A percentile compares a stretch with the other conserved stretches of the same genome.
Conservation (phyloP, 257 asterid genomes). For the Cinchona pubescens region DNA sequence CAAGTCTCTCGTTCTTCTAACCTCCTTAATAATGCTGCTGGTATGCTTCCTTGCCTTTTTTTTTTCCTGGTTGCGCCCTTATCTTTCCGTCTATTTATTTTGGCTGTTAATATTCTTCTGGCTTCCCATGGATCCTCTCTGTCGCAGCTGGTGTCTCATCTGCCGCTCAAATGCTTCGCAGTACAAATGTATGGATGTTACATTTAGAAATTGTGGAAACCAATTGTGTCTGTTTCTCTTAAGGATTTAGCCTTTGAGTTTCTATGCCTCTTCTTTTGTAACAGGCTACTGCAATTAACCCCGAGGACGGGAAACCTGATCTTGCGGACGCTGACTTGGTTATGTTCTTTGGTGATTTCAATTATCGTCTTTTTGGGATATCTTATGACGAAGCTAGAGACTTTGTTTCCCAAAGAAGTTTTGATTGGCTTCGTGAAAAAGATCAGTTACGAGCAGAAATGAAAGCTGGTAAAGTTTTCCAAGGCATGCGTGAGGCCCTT, state of each 20-base stretch:
- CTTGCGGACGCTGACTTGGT: conserved; percentile 97
- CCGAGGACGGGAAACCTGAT: conserved; percentile 70
- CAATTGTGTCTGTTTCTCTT: no score
- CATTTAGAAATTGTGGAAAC: no score
- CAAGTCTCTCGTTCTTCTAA: conserved; percentile 81
- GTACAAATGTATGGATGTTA: conserved; percentile 77
- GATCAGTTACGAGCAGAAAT: conserved; percentile 90
- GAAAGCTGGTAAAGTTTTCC: conserved; percentile 92
- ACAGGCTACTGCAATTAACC: conserved; percentile 49
- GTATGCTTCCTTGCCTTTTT: conserved; percentile 52
- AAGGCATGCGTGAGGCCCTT: conserved; percentile 97
- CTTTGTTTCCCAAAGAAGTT: conserved; percentile 91
- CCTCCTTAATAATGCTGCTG: conserved; percentile 60
- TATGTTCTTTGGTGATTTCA: conserved; percentile 91
- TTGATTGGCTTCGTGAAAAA: conserved; percentile 93
- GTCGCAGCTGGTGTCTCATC: conserved; percentile 77
- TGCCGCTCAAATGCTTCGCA: conserved; percentile 67
- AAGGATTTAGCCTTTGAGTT: no score
- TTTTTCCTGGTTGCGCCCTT: conserved; percentile 43
- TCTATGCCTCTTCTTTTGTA: conserved; percentile 3
- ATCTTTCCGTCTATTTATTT: conserved; percentile 46
- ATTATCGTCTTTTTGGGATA: conserved; percentile 85
- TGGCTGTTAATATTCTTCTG: conserved; percentile 40
- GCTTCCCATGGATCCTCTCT: conserved; percentile 55
- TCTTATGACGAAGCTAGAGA: conserved; percentile 96